Conservation (phyloP, 192 early-diverging fungal species). For the Gaertneriomyces semiglobifer region DNA sequence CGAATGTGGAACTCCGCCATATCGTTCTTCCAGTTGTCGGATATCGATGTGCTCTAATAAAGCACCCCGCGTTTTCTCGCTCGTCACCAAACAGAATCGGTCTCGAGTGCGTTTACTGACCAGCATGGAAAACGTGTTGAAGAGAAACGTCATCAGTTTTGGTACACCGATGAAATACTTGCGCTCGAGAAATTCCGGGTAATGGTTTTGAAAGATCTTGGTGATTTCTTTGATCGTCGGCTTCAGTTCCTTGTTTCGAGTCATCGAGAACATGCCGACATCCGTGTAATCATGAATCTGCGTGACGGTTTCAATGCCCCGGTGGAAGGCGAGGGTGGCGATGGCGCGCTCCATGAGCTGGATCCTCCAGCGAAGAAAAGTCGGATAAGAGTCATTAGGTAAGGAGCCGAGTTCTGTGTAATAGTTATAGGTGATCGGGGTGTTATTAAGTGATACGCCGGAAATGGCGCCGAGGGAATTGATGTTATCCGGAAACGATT, state of each 20-base stretch:
- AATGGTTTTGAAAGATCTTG: slow-evolving; percentile 33
- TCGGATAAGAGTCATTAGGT: slow-evolving; percentile 16
- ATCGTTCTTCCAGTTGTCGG: not conserved
- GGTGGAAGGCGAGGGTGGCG: slow-evolving; percentile 31
- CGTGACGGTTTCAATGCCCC: slow-evolving; percentile 9
- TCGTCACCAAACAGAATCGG: slow-evolving; percentile 26
- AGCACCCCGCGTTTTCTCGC: not conserved
- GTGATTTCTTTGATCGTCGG: slow-evolving; percentile 37
- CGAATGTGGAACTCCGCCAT: slow-evolving; percentile 4
- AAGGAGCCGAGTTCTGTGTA: slow-evolving; percentile 19
- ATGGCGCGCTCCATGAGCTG: slow-evolving; percentile 39
- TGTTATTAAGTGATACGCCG: slow-evolving; percentile 22
- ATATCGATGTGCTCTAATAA: slow-evolving; percentile 11
- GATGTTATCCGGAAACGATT: slow-evolving; percentile 19
- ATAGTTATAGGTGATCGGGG: slow-evolving; percentile 36
- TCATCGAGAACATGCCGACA: slow-evolving; percentile 10
- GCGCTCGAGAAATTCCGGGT: slow-evolving; percentile 36
- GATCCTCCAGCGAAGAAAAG: slow-evolving; percentile 38
- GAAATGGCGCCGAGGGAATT: slow-evolving; percentile 17
- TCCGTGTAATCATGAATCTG: slow-evolving; percentile 31
- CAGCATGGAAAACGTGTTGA: slow-evolving; percentile 23
- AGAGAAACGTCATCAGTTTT: slow-evolving; percentile 27
- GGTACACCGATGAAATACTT: slow-evolving; percentile 39
- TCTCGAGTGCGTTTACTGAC: slow-evolving; percentile 22
- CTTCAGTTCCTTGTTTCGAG: slow-evolving; percentile 20